These are phyloP conservation scores for Gossypium trilobum DNA, from an alignment of 441 rosid species.

Conservation along the genomic window DNA sequence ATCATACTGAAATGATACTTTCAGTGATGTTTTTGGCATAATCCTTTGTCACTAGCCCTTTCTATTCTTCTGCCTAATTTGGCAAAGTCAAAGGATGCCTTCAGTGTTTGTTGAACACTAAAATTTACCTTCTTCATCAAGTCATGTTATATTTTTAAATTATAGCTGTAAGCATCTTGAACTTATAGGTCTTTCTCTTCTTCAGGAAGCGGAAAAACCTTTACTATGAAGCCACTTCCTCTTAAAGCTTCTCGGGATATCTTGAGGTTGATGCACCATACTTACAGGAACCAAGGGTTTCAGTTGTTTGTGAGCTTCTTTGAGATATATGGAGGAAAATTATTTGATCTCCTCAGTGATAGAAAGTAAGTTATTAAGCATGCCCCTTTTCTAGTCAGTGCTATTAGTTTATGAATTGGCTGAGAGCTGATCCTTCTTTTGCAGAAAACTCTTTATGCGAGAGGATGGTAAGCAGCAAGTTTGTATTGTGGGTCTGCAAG, in stretches of 20 bases:
- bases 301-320: slow-evolving; percentile 90
- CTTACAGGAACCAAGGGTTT: slow-evolving; percentile 82
- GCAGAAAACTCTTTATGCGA: slow-evolving; percentile 95
- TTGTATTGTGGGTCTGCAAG: slow-evolving; percentile 96
- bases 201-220: slow-evolving; percentile 96
- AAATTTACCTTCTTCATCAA: not conserved
- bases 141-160: not conserved
- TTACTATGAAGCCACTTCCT: slow-evolving; percentile 91
- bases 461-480: slow-evolving; percentile 99
- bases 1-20: not conserved
- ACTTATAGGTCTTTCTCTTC: slow-evolving; percentile 15
- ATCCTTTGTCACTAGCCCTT: not conserved
- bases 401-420: slow-evolving; percentile 14
- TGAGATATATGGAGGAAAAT: slow-evolving; percentile 96
- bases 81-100: not conserved
- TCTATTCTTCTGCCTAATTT: not conserved
- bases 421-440: slow-evolving; percentile 20
- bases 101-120: not conserved
- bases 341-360: slow-evolving; percentile 80
- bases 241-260: slow-evolving; percentile 85
- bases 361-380: slow-evolving; percentile 65
- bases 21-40: not conserved
- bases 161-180: slow-evolving; percentile 10
- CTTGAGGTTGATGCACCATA: slow-evolving; percentile 85
- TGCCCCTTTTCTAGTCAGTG: slow-evolving; percentile 9